phyloP scores from a whole-genome alignment of 2,329 filamentous ascomycete species.

The Fusarium incarnatum region DNA sequence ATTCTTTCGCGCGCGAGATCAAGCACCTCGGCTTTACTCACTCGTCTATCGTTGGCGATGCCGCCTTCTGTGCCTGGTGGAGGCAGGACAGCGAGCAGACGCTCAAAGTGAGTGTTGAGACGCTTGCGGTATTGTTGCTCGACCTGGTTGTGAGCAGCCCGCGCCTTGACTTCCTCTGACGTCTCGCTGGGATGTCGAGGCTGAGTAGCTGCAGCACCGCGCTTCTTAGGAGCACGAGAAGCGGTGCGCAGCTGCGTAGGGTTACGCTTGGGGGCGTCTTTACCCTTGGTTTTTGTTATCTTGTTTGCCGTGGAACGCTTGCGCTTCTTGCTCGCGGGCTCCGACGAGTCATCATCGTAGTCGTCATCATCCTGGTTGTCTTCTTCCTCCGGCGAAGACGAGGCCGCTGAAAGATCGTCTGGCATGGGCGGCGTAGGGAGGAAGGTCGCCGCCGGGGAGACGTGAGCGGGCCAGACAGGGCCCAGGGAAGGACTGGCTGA shows the following conservation, averaged over 20 bases:
- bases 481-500: constrained; percentile 29
- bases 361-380: constrained; percentile 35
- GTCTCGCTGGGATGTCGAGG: constrained; percentile 42
- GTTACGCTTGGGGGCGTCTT: constrained; percentile 26
- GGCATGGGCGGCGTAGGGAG: constrained; percentile 44
- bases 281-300: constrained; percentile 7
- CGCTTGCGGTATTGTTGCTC: constrained; percentile 63
- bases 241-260: constrained; percentile 44
- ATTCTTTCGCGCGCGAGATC: constrained; percentile 59
- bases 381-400: constrained; percentile 34
- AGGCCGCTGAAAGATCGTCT: constrained; percentile 38
- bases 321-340: constrained; percentile 32
- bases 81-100: constrained; percentile 56
- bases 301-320: constrained; percentile 30
- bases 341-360: constrained; percentile 25
- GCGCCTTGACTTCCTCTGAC: constrained; percentile 43
- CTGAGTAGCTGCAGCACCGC: constrained; percentile 26
- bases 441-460: constrained; percentile 40
- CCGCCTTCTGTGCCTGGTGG: constrained; percentile 48
- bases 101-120: constrained; percentile 60
- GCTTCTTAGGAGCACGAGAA: constrained; percentile 45
- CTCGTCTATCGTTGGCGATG: constrained; percentile 46
- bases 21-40: constrained; percentile 61
- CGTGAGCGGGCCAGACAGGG: constrained; percentile 40
- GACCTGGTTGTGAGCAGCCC: constrained; percentile 58